Evolutionary conservation across 352 stramenopile genomes (phyloP), one percentile per base, ranked within the genome.

Genomic region (Pythium brachiatum): DNA sequence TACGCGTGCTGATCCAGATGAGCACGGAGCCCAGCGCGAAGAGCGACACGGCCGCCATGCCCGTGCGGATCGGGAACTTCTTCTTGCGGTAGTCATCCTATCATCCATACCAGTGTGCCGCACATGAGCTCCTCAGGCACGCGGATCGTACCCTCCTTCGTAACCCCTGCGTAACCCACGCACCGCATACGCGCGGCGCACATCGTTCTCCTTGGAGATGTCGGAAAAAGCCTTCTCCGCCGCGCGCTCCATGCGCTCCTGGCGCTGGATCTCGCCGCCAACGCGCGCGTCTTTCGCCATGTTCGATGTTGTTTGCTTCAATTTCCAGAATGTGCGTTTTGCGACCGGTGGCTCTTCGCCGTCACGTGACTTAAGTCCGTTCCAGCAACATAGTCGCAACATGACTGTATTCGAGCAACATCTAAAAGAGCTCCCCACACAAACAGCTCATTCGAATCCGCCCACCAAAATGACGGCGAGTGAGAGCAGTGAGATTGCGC

Each of bases 11-110:
- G 56, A 89, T 70, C 55, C 75, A 92, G 60, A 94, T 88, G 21
- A 94, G 62, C 21, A 92, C 65, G 11, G 79, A 92, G 18, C 85
- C 85, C 20, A 94, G 54, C 27, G 67, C 64, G 32, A 94, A 94
- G 12, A 94, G 77, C 72, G 73, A 78, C 43, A 83, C 57, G 1
- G 86, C 86, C 12, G 83, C 86, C 27, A 94, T 56, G 12, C 80
- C 86, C 46, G 86, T 94, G 60, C 86, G 83, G 21, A 92, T 57
- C 1, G 86, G 86, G 59, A 94, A 94, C 50, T 63, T 67, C 53
- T 78, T 87, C 46, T 67, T 73, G 41, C 78, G 73, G 52, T 66
- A 70, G 6, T 81, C 70, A 20, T 70, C 64, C 64, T 70, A 25
- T 44, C 16, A 18, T 43, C 23, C 13, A 13, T n/a, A n/a, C n/a